phyloP scores from a whole-genome alignment of 208 protist genomes.

The Trichomonas tenax region DNA sequence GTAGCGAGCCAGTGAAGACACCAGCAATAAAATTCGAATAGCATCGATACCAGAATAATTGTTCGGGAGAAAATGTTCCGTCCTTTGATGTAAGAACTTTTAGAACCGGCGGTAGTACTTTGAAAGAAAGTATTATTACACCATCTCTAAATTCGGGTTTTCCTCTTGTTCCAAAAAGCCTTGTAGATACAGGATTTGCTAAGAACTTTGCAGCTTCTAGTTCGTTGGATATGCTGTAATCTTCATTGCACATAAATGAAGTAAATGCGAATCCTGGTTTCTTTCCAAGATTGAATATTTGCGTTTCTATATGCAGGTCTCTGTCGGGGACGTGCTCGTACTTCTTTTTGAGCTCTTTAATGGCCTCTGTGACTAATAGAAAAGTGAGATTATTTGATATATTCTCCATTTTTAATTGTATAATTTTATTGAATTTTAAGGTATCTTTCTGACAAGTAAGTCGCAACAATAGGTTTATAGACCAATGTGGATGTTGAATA shows the following conservation, averaged over 20 bases:
- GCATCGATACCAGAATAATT: neutral
- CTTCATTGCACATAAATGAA: neutral
- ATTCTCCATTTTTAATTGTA: too few species aligned
- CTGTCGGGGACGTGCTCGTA: neutral
- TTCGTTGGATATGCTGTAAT: too few species aligned
- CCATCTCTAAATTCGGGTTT: neutral
- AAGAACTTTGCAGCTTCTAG: neutral
- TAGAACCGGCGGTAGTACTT: neutral
- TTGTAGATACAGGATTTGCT: neutral
- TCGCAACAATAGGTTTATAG: too few species aligned
- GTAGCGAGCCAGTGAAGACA: neutral
- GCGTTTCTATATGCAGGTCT: neutral
- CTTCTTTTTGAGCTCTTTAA: neutral
- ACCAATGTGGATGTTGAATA: too few species aligned
- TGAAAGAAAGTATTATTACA: neutral
- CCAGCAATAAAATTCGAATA: neutral
- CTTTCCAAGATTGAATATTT: neutral
- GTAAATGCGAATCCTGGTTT: neutral
- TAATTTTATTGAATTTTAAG: too few species aligned
- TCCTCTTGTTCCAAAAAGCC: neutral
- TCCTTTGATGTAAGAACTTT: neutral
- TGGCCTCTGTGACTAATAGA: neutral
- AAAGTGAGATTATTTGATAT: neutral
- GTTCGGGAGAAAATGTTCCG: neutral
- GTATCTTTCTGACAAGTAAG: too few species aligned